Percentiles rank a stretch among this genome's conserved stretches.
phyloP scores from a whole-genome alignment of 768 basidiomycete species.

The Leccinum uliginosum region DNA sequence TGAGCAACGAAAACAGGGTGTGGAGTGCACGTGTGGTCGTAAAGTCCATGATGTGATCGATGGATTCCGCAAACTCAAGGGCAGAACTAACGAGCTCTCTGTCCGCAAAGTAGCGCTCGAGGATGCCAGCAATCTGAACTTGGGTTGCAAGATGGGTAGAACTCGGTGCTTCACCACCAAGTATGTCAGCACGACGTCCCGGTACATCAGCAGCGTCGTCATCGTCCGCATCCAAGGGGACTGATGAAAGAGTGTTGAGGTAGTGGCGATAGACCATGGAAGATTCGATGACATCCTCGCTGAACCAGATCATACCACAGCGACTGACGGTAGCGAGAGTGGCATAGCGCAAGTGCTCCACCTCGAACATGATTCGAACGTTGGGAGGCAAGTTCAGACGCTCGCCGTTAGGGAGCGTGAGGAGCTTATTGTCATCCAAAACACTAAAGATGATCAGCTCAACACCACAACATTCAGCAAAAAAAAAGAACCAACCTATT shows the following conservation, averaged over 20 bases:
- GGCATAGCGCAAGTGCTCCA: slow-evolving; percentile 95
- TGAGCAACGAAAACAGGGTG: slow-evolving; percentile 94
- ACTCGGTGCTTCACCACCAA: slow-evolving; percentile 41
- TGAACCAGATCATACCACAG: slow-evolving; percentile 99
- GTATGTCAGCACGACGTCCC: slow-evolving; percentile 54
- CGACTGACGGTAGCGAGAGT: slow-evolving; percentile 98
- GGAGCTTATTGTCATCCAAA: slow-evolving; percentile 95
- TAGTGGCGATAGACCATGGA: slow-evolving; percentile 91
- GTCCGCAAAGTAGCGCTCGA: slow-evolving; percentile 78
- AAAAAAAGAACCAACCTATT: slow-evolving; percentile 66
- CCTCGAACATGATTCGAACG: slow-evolving; percentile 99
- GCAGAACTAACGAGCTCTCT: slow-evolving; percentile 81
- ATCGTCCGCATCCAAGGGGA: slow-evolving; percentile 85
- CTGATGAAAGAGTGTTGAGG: slow-evolving; percentile 66
- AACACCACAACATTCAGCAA: background rate
- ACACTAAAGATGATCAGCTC: slow-evolving; percentile 54
- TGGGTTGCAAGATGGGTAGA: slow-evolving; percentile 71
- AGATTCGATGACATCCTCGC: slow-evolving; percentile 90
- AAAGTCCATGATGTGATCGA: slow-evolving; percentile 99
- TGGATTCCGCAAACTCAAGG: slow-evolving; percentile 72
- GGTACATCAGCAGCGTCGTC: slow-evolving; percentile 65
- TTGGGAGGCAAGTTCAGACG: slow-evolving; percentile 95
- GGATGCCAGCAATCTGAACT: slow-evolving; percentile 64
- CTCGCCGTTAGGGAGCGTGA: slow-evolving; percentile 97
- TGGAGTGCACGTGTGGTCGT: slow-evolving; percentile 86